Conservation (phyloP, 495 filamentous ascomycete species). For the Mytilinidion resinicola region DNA sequence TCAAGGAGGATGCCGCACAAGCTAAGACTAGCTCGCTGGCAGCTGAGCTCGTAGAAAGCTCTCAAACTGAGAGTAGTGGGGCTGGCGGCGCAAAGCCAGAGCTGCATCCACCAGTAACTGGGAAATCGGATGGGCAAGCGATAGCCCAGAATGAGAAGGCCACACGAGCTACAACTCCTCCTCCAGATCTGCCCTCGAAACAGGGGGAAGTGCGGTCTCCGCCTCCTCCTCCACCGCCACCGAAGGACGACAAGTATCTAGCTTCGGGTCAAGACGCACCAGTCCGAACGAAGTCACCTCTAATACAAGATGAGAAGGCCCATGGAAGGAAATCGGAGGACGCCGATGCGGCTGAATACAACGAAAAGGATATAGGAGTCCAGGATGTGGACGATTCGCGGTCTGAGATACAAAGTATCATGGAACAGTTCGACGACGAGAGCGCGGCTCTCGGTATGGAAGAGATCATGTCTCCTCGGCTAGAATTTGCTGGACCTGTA, state of each 20-base stretch:
- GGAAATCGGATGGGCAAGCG: too few relatives aligned
- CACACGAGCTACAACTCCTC: conserved; percentile 16
- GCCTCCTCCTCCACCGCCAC: conserved; percentile 26
- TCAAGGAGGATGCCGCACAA: neutral
- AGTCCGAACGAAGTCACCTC: conserved; percentile 49
- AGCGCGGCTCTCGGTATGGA: conserved; percentile 59
- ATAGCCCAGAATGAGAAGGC: neutral
- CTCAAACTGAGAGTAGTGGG: conserved; percentile 1
- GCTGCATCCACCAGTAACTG: neutral
- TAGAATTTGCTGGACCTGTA: conserved; percentile 66
- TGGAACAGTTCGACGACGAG: conserved; percentile 63
- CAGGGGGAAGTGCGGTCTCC: conserved; percentile 21
- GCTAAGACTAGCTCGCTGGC: neutral
- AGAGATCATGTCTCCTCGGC: conserved; percentile 74
- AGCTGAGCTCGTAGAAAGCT: neutral
- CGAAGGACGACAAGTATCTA: conserved; percentile 52
- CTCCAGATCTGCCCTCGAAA: conserved; percentile 16
- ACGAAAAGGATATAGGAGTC: conserved; percentile 46
- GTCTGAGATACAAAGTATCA: conserved; percentile 91
- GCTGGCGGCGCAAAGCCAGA: neutral
- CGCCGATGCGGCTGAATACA: conserved; percentile 30
- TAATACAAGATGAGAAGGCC: conserved; percentile 12
- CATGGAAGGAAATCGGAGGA: conserved; percentile 25
- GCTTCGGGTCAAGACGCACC: conserved; percentile 45
- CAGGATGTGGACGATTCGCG: conserved; percentile 59